Evolutionary conservation across 331 rosid genomes (phyloP), one percentile per base, ranked within the genome.

Genomic region (Rhamnella rubrinervis): DNA sequence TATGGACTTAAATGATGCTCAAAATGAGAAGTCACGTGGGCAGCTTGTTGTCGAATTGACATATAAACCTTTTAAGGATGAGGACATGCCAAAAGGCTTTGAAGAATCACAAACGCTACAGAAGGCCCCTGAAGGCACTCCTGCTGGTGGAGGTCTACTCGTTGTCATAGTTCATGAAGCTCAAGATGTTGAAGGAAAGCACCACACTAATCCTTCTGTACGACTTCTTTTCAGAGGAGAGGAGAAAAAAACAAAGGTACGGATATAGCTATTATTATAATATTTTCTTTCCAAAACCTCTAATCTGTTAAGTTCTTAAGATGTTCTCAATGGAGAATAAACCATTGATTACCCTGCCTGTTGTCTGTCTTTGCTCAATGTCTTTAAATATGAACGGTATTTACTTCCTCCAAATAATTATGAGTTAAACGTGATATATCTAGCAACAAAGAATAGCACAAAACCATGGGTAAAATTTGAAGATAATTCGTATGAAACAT

Each of bases 101-200:
- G 88, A 81, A 2, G 80, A 78, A 63, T 31, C 85, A 16, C 61
- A 74, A 40, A 26, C 77, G 4, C 20, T 77, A 55, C 50, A 72
- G 77, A 75, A 78, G 49, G 88, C 90, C 62, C 93, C 95, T 7
- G 80, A 85, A 65, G 96, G 95, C 61, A 88, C 96, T 8, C 96
- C 98, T 61, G 72, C 80, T 5, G 80, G 90, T 67, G 97, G 97
- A 63, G 98, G 97, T 53, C 39, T 90, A n/a, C 88, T 93, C 6
- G 89, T 87, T 51, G 76, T 90, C 60, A 59, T 87, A 41, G 78
- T 93, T 55, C 98, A 88, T 23, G 96, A 88, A 84, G 97, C 78
- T 71, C 87, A 90, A 84, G 96, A 93, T 39, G 66, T 93, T 51
- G 97, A 93, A 77, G 97, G 97, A 77, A 93, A 90, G 82, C 75